Evolutionary conservation across 2,329 filamentous ascomycete species (phyloP).

Genomic region (Claviceps capensis): DNA sequence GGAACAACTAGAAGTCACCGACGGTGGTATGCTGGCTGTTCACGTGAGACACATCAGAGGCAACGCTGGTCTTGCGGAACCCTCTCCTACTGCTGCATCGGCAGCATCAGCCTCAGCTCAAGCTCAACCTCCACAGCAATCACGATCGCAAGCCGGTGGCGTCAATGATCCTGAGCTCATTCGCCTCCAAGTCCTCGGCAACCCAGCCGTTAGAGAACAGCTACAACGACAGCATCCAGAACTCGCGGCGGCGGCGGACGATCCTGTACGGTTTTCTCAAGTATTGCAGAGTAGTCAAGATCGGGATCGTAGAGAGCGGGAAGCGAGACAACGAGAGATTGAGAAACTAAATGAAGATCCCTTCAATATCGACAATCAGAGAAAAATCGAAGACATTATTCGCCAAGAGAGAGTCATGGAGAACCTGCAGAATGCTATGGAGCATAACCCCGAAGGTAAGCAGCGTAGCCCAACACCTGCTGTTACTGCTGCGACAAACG

Average conservation of each 20-base stretch:
- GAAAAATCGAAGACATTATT: slow-evolving; percentile 92
- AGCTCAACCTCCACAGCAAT: slow-evolving; percentile 18
- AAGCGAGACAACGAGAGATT: slow-evolving; percentile 70
- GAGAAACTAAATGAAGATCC: slow-evolving; percentile 81
- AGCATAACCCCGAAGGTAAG: slow-evolving; percentile 91
- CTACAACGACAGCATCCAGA: slow-evolving; percentile 61
- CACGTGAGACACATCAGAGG: slow-evolving; percentile 54
- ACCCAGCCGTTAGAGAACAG: slow-evolving; percentile 58
- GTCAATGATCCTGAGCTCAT: slow-evolving; percentile 64
- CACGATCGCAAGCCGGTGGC: slow-evolving; percentile 18
- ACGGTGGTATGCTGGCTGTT: slow-evolving; percentile 87
- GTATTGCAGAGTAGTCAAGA: slow-evolving; percentile 55
- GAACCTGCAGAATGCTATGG: slow-evolving; percentile 91
- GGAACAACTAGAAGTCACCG: slow-evolving; percentile 63
- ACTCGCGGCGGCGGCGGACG: slow-evolving; percentile 61
- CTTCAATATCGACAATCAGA: slow-evolving; percentile 84
- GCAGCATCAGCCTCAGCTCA: slow-evolving; percentile 19
- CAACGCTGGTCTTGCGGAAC: slow-evolving; percentile 17
- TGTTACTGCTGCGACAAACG: neutral
- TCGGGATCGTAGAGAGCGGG: slow-evolving; percentile 57
- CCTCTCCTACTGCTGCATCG: slow-evolving; percentile 17
- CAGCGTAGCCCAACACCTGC: neutral
- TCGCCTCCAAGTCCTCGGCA: slow-evolving; percentile 68
- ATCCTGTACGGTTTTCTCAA: slow-evolving; percentile 62
- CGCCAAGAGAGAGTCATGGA: slow-evolving; percentile 87